phyloP scores from a whole-genome alignment of 768 basidiomycete genomes.

The Amanita rubescens region DNA sequence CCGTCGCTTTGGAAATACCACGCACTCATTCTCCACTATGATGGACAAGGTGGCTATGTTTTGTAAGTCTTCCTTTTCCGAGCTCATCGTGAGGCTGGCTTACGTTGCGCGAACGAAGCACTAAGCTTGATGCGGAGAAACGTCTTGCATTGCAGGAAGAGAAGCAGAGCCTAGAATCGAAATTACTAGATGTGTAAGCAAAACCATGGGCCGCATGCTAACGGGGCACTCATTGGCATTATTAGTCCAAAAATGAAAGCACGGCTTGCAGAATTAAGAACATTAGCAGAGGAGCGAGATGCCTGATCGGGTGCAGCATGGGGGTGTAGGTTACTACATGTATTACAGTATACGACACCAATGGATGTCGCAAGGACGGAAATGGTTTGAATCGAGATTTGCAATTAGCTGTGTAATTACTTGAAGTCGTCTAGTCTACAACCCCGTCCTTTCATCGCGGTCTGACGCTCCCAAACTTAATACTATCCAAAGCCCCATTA shows the following conservation, averaged over 20 bases:
- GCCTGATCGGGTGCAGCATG: neutral
- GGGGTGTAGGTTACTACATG: too few relatives aligned
- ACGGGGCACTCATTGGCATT: conserved; percentile 1
- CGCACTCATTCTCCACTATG: conserved; percentile 81
- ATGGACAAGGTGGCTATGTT: conserved; percentile 91
- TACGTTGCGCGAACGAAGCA: conserved; percentile 38
- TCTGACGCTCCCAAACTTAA: conserved; percentile 29
- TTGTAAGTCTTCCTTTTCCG: conserved; percentile 52
- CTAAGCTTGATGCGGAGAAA: conserved; percentile 83
- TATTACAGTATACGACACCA: too few relatives aligned
- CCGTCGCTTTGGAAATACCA: conserved; percentile 94
- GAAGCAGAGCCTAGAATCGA: conserved; percentile 82
- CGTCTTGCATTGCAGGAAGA: conserved; percentile 90
- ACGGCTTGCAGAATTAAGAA: conserved; percentile 60
- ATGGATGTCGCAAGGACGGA: too few relatives aligned
- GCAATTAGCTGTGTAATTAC: too few relatives aligned
- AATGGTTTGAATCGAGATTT: too few relatives aligned
- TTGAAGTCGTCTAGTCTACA: neutral
- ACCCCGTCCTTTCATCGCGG: neutral
- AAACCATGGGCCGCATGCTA: neutral
- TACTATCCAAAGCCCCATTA: conserved; percentile 25
- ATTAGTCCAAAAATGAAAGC: conserved; percentile 83
- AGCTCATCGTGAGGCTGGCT: neutral
- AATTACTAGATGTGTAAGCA: conserved; percentile 79
- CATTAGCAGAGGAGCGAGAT: conserved; percentile 17